Conservation (phyloP, 2,329 filamentous ascomycete species). For the Nothophoma quercina region DNA sequence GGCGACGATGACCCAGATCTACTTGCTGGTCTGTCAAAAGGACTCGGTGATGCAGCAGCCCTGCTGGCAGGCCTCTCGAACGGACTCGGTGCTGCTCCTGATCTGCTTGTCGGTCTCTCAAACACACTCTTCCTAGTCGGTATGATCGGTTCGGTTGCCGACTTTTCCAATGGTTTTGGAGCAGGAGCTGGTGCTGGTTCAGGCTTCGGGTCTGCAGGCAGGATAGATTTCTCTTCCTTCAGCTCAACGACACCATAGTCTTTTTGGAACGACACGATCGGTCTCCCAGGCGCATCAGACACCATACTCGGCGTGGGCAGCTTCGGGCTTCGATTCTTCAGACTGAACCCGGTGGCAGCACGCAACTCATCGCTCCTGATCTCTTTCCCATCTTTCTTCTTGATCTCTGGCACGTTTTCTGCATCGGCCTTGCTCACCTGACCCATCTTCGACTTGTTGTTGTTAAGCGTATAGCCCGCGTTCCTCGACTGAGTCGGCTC, state of each 20-base stretch:
- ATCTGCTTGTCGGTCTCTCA: conserved; percentile 37
- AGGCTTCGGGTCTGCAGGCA: conserved; percentile 6
- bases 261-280: conserved; percentile 95
- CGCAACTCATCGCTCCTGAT: conserved; percentile 87
- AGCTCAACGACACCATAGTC: conserved; percentile 80
- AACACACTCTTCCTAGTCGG: conserved; percentile 62
- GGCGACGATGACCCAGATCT: conserved; percentile 5
- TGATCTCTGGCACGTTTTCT: conserved; percentile 49
- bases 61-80: conserved; percentile 1
- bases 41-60: not conserved
- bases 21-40: conserved; percentile 5
- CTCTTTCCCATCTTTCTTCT: conserved; percentile 80
- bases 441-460: conserved; percentile 45
- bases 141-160: conserved; percentile 50
- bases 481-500: conserved; percentile 84
- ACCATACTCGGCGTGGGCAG: conserved; percentile 89
- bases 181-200: not conserved
- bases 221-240: conserved; percentile 58
- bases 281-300: conserved; percentile 86
- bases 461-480: conserved; percentile 78
- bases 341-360: conserved; percentile 85
- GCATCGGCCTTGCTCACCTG: conserved; percentile 35
- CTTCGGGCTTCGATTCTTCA: conserved; percentile 85
- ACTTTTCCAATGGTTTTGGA: conserved; percentile 44
- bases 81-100: not conserved